A percentile compares a stretch with the other conserved stretches of the same genome.
phyloP scores from a whole-genome alignment of 2,329 filamentous ascomycete species.

The Samsoniella hepiali region DNA sequence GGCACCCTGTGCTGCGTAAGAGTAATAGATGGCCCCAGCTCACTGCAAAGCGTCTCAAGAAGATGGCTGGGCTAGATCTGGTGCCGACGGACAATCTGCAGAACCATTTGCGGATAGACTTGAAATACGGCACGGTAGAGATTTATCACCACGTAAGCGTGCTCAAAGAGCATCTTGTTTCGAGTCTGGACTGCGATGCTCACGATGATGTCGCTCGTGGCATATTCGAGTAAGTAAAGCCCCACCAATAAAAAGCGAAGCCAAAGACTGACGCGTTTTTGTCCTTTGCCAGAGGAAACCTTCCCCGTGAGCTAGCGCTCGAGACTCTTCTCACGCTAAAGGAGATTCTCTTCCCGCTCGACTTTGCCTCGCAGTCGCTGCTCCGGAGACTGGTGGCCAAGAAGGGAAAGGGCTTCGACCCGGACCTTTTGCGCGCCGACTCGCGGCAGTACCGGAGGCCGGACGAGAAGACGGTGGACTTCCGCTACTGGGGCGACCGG shows the following conservation, averaged over 20 bases:
- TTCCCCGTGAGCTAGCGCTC: conserved; percentile 21
- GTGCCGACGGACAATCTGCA: conserved; percentile 17
- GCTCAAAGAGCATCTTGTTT: conserved; percentile 14
- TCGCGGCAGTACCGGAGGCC: conserved; percentile 6
- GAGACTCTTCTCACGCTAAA: conserved; percentile 21
- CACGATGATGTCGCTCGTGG: neutral
- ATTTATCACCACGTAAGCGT: conserved; percentile 19
- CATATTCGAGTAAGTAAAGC: neutral
- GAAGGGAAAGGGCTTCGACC: conserved; percentile 15
- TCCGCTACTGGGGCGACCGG: conserved; percentile 19
- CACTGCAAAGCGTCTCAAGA: conserved; percentile 15
- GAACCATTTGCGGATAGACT: conserved; percentile 15
- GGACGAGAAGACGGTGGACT: conserved; percentile 19
- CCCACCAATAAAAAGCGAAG: too few species aligned
- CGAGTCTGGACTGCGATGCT: neutral
- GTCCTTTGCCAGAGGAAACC: conserved; percentile 14
- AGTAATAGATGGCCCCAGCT: neutral
- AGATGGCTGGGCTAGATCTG: conserved; percentile 15
- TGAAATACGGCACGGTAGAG: conserved; percentile 6
- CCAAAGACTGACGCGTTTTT: neutral
- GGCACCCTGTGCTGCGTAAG: too few species aligned
- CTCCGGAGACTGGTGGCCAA: conserved; percentile 15
- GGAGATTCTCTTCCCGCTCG: conserved; percentile 21
- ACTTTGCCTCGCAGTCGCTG: conserved; percentile 19
- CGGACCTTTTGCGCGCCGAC: conserved; percentile 18